Conservation (phyloP, 116 monocot species). For the Zostera marina region DNA sequence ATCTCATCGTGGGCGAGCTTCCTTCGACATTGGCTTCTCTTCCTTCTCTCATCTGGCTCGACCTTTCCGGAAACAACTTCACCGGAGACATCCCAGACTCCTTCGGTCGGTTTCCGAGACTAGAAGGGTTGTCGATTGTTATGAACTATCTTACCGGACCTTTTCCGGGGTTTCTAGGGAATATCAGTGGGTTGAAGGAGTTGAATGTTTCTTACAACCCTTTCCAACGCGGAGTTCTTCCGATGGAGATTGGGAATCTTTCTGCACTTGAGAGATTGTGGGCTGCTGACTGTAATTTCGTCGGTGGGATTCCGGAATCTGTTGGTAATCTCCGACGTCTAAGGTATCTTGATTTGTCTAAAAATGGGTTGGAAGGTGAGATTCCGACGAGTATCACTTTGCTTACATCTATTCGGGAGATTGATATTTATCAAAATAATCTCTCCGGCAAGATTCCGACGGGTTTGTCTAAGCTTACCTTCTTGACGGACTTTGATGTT, state of each 20-base stretch:
- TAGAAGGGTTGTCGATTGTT: slow-evolving; percentile 20
- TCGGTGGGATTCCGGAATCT: slow-evolving; percentile 32
- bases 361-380: slow-evolving; percentile 41
- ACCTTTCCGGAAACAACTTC: slow-evolving; percentile 30
- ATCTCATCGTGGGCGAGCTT: slow-evolving; percentile 34
- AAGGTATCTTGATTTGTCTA: slow-evolving; percentile 43
- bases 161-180: slow-evolving; percentile 21
- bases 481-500: slow-evolving; percentile 29
- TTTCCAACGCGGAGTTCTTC: slow-evolving; percentile 30
- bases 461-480: slow-evolving; percentile 28
- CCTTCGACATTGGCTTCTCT: slow-evolving; percentile 30
- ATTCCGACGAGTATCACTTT: slow-evolving; percentile 29
- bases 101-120: slow-evolving; percentile 22
- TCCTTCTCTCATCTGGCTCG: slow-evolving; percentile 31
- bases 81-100: slow-evolving; percentile 32
- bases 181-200: slow-evolving; percentile 13
- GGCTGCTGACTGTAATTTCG: slow-evolving; percentile 32
- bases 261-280: slow-evolving; percentile 23
- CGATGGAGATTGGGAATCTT: slow-evolving; percentile 24
- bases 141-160: slow-evolving; percentile 25
- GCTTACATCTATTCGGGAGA: slow-evolving; percentile 31
- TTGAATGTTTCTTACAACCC: slow-evolving; percentile 30
- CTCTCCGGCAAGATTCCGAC: slow-evolving; percentile 43
- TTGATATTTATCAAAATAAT: slow-evolving; percentile 58
- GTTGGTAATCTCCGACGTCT: slow-evolving; percentile 39